phyloP scores from a whole-genome alignment of 352 stramenopile species.

The Globisporangium abappressorium region DNA sequence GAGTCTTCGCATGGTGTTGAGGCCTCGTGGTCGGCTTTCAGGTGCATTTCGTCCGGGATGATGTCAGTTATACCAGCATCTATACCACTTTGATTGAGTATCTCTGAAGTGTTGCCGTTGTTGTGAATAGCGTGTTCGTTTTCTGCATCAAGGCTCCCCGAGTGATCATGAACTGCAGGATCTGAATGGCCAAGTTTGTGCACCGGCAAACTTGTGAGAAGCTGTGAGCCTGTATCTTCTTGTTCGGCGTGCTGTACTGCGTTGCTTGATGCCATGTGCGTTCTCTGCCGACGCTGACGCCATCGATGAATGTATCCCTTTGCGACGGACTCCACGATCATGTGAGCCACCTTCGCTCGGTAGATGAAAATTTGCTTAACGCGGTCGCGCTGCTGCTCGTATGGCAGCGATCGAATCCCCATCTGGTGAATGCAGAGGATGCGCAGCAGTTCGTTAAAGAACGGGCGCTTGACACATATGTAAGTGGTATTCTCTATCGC shows the following conservation, averaged over 20 bases:
- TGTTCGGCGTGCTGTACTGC: not conserved
- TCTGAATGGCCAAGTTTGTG: not conserved
- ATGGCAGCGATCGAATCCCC: slow-evolving; percentile 73
- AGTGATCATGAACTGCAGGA: not conserved
- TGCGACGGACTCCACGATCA: slow-evolving; percentile 69
- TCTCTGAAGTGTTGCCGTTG: no score
- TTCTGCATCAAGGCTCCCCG: not conserved
- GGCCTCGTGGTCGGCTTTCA: not conserved
- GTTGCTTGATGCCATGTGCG: not conserved
- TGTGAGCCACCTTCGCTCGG: slow-evolving; percentile 66
- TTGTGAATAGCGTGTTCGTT: not conserved
- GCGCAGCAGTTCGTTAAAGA: slow-evolving; percentile 77
- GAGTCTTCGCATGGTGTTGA: not conserved
- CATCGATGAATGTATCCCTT: slow-evolving; percentile 60
- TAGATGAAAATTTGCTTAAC: slow-evolving; percentile 88
- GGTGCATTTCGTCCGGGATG: not conserved
- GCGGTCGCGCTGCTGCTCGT: slow-evolving; percentile 76
- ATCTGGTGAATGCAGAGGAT: slow-evolving; percentile 78
- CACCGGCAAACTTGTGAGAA: not conserved
- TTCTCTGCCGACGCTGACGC: slow-evolving; percentile 15
- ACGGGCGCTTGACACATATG: slow-evolving; percentile 44
- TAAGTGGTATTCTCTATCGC: slow-evolving; percentile 13
- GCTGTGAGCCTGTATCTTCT: not conserved
- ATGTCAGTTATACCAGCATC: not conserved
- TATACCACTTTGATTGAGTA: not conserved